Percentiles rank a stretch among this genome's conserved stretches.
Conservation (phyloP, 192 early-diverging fungal species). For the Gigaspora rosea region DNA sequence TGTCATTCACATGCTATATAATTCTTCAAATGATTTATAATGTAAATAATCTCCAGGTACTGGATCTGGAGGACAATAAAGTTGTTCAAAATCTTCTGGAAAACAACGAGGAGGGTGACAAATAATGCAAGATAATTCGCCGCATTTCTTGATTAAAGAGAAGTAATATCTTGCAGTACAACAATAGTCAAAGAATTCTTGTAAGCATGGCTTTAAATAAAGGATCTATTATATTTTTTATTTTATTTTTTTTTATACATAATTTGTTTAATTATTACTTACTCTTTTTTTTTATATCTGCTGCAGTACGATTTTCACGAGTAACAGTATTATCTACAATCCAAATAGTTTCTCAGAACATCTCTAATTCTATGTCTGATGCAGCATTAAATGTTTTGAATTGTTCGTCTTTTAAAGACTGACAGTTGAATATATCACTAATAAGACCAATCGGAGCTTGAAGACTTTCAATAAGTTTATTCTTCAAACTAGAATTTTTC, state of each 20-base stretch:
- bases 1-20: background rate
- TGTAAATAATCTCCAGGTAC: background rate
- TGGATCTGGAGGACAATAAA: conserved; percentile 3
- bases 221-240: background rate
- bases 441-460: background rate
- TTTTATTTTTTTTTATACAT: background rate
- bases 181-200: conserved; percentile 5
- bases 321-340: background rate
- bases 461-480: background rate
- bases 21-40: background rate
- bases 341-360: background rate
- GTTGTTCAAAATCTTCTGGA: background rate
- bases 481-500: background rate
- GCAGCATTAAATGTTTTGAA: conserved; percentile 14
- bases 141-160: background rate
- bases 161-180: background rate
- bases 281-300: background rate
- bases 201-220: background rate
- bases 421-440: background rate
- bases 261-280: background rate
- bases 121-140: background rate
- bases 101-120: background rate
- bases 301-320: background rate
- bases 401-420: background rate
- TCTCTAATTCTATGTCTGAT: background rate